phyloP scores from a whole-genome alignment of 2,329 filamentous ascomycete species.

The Phialophora tarda region DNA sequence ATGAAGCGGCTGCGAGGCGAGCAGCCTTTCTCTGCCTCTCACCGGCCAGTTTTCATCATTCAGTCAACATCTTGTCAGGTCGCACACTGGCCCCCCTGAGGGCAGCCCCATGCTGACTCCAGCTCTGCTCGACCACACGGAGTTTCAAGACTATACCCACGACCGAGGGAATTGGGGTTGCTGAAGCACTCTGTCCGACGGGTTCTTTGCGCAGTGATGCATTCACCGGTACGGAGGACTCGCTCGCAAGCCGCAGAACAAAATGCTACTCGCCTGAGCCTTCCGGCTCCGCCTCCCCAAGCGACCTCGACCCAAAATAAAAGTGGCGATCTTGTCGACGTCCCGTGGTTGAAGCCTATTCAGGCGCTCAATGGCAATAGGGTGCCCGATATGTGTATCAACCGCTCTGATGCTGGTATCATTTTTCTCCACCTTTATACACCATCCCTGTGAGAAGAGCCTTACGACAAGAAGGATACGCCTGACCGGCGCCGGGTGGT shows the following conservation, averaged over 20 bases:
- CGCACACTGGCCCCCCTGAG: not conserved
- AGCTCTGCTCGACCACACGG: not conserved
- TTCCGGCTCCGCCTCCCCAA: not conserved
- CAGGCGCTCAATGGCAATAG: not conserved
- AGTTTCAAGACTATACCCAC: not conserved
- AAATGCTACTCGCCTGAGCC: not conserved
- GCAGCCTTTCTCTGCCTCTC: not conserved
- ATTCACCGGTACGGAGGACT: too few species aligned
- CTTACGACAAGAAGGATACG: not conserved
- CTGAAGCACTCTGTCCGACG: not conserved
- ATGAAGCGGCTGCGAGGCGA: not conserved
- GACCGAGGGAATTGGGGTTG: not conserved
- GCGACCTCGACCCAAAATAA: too few species aligned
- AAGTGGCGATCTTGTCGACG: too few species aligned
- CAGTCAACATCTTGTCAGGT: not conserved
- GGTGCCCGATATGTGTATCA: not conserved
- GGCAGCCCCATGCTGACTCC: not conserved
- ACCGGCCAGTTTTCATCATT: not conserved
- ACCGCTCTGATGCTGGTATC: not conserved
- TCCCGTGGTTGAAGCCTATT: not conserved
- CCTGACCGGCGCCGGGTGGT: not conserved
- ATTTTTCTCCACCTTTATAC: not conserved
- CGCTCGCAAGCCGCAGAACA: not conserved
- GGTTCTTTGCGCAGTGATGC: not conserved
- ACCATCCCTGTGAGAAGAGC: not conserved